Evolutionary conservation across 805 yeast species (phyloP), one percentile per base, ranked within the genome.

Genomic region (Candida succiphila): DNA sequence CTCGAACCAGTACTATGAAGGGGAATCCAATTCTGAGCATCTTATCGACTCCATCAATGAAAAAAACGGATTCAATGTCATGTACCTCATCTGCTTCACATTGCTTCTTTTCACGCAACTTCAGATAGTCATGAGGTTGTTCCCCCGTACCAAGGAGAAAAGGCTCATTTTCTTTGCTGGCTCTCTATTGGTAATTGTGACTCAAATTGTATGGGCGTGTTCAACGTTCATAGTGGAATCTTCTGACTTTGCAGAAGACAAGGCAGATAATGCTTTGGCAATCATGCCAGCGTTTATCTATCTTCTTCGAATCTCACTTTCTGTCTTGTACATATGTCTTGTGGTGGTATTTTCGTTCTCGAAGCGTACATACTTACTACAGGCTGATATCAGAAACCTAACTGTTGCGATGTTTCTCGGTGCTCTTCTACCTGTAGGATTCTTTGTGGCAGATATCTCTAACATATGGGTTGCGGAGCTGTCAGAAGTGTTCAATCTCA

Each of bases 381-480:
- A 70, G 37, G 58, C 58, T 24, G 54, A 52, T 16, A 66, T 80
- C 36, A 56, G 78, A 45, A 54, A 77, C 2, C 52, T 83, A n/a
- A 67, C 86, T 0, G 15, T 72, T 0, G 51, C 78, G 17, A 72
- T 83, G 4, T 49, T 72, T 7, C 39, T 80, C 1, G 65, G 75
- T 10, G 68, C 78, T 1, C 67, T 75, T 41, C 49, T 76, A 8
- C 78, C 84, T 7, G 72, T 79, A 25, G 80, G 77, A 0, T 72
- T 83, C 40, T 84, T 82, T 49, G 65, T 84, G 31, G 80, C 86
- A 5, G 94, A 83, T 56, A 73, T 84, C 3, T 68, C 88, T 1
- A 76, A 75, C 50, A 65, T 77, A 5, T 84, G 87, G 82, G 75
- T 78, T n/a, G 70, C 70, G 37, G 81, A 78, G 40, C 60, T 82